Base-by-base conservation (phyloP, 305 asterid genomes). In the Coffea humblotiana region DNA sequence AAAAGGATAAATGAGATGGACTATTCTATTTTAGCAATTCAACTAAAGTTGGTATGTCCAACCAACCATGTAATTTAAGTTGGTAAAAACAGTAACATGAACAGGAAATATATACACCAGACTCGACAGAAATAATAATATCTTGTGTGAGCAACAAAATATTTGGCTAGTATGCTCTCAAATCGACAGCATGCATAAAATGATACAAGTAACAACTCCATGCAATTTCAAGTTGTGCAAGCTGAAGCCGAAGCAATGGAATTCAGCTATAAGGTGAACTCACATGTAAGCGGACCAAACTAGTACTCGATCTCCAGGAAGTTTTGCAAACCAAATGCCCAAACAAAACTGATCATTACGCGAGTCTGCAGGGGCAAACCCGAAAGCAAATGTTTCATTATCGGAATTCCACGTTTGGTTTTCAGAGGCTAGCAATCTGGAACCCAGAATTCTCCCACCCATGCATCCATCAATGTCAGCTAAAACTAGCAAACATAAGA, bases 261-360 rank as follows among this genome's bases (percentile, higher is more conserved):
- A 56, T 56, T 56, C 11, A 69, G 79, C 19, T 40, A 5, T 40
- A 8, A 45, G 35, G 1, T n/a, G 47, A 68, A 83, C 97, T 90
- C 88, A 93, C 98, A 83, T 83, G 68, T 86, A 83, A n/a, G 95
- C 84, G 0, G 98, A 89, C 98, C 98, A 95, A 83, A 92, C 98
- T 21, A 93, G 77, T 18, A 88, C 87, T 61, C 87, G 90, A 83
- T 93, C 96, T 11, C 91, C 96, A 4, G 97, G 97, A 48, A 95
- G 88, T 52, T 88, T 87, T 0, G 92, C 91, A 77, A 92, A 95
- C 98, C 98, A 95, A 69, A 95, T 87, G 49, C 89, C 92, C 86
- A 95, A 74, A 49, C 72, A 89, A 83, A 90, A 92, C 61, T 72
- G 86, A 37, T 86, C 87, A 13, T 71, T 23, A 12, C 84, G 78